Evolutionary conservation across 2,329 filamentous ascomycete species (phyloP).

Genomic region (Sclerotinia nivalis): DNA sequence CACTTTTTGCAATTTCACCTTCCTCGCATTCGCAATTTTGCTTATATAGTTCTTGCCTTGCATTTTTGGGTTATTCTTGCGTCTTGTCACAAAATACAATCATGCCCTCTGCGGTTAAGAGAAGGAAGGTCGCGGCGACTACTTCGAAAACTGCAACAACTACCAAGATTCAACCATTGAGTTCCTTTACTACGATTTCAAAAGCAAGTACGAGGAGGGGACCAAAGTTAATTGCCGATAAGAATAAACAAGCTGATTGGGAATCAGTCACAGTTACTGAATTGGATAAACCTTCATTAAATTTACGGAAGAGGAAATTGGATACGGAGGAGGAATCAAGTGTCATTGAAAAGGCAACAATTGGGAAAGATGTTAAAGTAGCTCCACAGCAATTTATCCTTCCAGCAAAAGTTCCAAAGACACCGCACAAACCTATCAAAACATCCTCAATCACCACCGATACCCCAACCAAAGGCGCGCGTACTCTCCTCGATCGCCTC

Average conservation of each 20-base stretch:
- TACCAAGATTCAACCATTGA: slow-evolving; percentile 40
- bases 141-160: slow-evolving; percentile 27
- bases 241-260: slow-evolving; percentile 36
- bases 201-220: slow-evolving; percentile 44
- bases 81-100: slow-evolving; percentile 32
- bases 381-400: slow-evolving; percentile 22
- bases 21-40: background rate
- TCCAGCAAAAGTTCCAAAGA: slow-evolving; percentile 31
- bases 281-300: slow-evolving; percentile 38
- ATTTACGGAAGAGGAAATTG: slow-evolving; percentile 41
- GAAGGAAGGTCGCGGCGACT: slow-evolving; percentile 36
- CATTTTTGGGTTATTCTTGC: slow-evolving; percentile 13
- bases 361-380: slow-evolving; percentile 27
- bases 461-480: slow-evolving; percentile 40
- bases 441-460: slow-evolving; percentile 29
- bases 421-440: slow-evolving; percentile 34
- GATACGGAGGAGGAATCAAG: slow-evolving; percentile 29
- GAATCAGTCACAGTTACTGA: slow-evolving; percentile 43
- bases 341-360: slow-evolving; percentile 23
- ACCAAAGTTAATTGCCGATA: slow-evolving; percentile 40
- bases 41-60: slow-evolving; percentile 17
- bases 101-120: slow-evolving; percentile 39
- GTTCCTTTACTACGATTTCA: slow-evolving; percentile 47
- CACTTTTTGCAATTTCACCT: slow-evolving; percentile 27
- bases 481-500: slow-evolving; percentile 38